Evolutionary conservation across 305 asterid genomes (phyloP).

Genomic region (Withania somnifera): DNA sequence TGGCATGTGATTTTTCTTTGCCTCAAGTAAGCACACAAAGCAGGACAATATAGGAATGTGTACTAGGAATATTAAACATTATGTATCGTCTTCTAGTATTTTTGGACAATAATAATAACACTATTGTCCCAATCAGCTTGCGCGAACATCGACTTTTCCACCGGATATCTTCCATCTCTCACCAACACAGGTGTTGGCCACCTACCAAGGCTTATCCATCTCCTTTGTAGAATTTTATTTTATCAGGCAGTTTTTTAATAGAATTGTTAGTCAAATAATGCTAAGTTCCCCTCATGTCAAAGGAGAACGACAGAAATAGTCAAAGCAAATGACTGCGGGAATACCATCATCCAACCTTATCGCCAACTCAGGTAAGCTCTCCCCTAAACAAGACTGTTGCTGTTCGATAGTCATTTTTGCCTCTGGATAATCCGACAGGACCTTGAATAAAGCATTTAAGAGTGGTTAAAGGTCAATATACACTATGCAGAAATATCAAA

Average conservation of each 20-base stretch:
- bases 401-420: conserved; percentile 63
- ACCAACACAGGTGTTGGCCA: neutral
- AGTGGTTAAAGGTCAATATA: neutral
- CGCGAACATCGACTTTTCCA: neutral
- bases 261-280: neutral
- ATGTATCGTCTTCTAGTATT: neutral
- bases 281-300: neutral
- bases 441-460: conserved; percentile 27
- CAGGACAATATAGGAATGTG: neutral
- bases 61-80: neutral
- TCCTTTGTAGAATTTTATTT: neutral
- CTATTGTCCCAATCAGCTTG: neutral
- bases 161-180: neutral
- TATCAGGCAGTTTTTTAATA: neutral
- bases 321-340: conserved; percentile 34
- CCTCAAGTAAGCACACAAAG: neutral
- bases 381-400: conserved; percentile 68
- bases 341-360: conserved; percentile 97
- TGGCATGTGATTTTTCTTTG: neutral
- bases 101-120: neutral
- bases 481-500: neutral
- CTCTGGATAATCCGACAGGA: conserved; percentile 78
- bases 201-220: neutral
- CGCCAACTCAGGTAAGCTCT: conserved; percentile 59
- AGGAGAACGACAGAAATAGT: neutral